Evolutionary conservation across 2,329 filamentous ascomycete genomes (phyloP), one percentile per base, ranked within the genome.

Genomic region (Colletotrichum tabaci): DNA sequence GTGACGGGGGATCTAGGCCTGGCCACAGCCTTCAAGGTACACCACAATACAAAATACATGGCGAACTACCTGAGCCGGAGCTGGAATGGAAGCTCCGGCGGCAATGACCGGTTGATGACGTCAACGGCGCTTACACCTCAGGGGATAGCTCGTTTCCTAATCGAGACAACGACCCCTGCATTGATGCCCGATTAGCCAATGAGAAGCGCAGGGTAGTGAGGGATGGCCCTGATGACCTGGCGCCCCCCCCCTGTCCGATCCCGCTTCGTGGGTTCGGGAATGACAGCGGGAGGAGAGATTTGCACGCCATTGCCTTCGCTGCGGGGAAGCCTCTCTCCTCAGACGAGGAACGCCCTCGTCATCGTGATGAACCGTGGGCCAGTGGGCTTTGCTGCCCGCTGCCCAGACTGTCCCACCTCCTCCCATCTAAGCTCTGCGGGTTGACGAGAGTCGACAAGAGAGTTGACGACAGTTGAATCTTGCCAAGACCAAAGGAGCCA

Each of bases 41-140:
- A 30, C 30, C 30, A 8, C 30, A 6, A 30, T 2, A 30, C 6
- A 8, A 30, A 30, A 9, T 30, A 9, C 30, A 8, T 35, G 50
- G 35, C 26, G 23, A 53, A 18, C 12, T 30, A 40, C 13, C 5
- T 21, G 21, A 21, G 16, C 61, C 16, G 52, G 44, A 30, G 23
- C 58, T 58, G 70, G 72, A 71, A 49, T 26, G 60, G 60, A 66
- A 66, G 52, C 65, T 74, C 72, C 69, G 65, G 44, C 12, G 15
- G 2, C 40, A 40, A 67, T 67, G 72, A 74, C 72, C 56, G 47
- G 49, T 0, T n/a, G 16, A 40, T 67, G 72, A 74, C 72, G 68
- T 74, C 72, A 42, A 68, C 56, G 65, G 47, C 55, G 52, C 26
- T 30, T 44, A 18, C 26, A 7, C 15, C 44, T 26, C 42, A 53